phyloP scores from a whole-genome alignment of 306 rosid species.

The Casuarina glauca region DNA sequence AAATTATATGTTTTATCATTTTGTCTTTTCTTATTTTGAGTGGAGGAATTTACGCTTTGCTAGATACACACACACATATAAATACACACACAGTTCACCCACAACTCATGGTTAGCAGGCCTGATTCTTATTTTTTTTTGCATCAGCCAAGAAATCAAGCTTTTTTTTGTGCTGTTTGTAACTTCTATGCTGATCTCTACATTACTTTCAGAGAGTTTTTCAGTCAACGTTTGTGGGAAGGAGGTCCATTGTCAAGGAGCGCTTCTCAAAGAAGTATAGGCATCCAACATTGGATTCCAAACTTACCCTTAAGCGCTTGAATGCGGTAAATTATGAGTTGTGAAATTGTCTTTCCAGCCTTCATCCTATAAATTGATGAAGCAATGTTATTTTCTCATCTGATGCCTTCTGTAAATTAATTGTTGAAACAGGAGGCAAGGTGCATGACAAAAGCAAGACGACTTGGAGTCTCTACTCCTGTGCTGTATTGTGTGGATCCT shows the following conservation, averaged over 20 bases:
- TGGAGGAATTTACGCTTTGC: neutral
- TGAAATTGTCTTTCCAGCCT: neutral
- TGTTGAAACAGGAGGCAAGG: slow-evolving; percentile 77
- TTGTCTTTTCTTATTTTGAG: neutral
- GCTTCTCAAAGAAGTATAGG: slow-evolving; percentile 87
- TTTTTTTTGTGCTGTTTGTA: slow-evolving; percentile 5
- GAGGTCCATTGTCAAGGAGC: slow-evolving; percentile 76
- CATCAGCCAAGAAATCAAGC: neutral
- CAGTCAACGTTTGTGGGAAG: slow-evolving; percentile 80
- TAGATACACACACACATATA: too few relatives aligned
- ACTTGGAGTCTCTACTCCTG: slow-evolving; percentile 81
- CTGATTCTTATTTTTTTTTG: neutral
- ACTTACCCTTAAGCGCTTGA: slow-evolving; percentile 75
- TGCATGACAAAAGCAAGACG: slow-evolving; percentile 89
- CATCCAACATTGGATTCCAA: slow-evolving; percentile 91
- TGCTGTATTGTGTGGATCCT: slow-evolving; percentile 64
- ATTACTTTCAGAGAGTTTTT: slow-evolving; percentile 63
- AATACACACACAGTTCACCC: neutral
- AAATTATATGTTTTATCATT: neutral
- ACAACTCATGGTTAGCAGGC: neutral
- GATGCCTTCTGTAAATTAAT: slow-evolving; percentile 8
- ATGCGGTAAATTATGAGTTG: slow-evolving; percentile 48
- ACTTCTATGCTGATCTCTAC: slow-evolving; percentile 9
- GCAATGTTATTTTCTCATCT: slow-evolving; percentile 9
- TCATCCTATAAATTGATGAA: neutral